Conservation (phyloP, 2,329 filamentous ascomycete genomes). For the Pseudogymnoascus sp. region DNA sequence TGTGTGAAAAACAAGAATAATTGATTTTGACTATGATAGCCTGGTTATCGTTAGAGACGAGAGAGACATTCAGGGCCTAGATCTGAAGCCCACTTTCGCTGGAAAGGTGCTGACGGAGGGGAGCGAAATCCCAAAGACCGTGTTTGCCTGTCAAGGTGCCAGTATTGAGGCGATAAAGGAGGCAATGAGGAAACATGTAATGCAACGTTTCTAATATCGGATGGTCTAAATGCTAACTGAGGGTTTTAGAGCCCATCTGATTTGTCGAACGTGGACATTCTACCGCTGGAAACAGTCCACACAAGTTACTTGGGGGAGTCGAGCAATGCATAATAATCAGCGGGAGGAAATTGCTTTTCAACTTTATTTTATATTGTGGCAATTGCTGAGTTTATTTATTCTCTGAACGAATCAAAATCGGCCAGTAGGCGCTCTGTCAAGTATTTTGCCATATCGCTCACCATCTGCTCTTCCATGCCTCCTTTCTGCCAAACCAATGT, state of each 20-base stretch:
- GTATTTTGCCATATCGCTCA: neutral
- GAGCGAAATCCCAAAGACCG: neutral
- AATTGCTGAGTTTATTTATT: neutral
- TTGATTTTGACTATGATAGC: neutral
- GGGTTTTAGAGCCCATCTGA: neutral
- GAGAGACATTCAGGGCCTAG: neutral
- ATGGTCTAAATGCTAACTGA: neutral
- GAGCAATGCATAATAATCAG: neutral
- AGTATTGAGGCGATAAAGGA: neutral
- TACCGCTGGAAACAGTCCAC: neutral
- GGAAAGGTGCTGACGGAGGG: neutral
- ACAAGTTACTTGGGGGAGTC: neutral
- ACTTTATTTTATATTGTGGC: neutral
- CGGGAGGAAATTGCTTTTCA: neutral
- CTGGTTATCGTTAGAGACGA: neutral
- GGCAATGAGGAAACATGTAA: neutral
- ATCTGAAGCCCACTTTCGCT: neutral
- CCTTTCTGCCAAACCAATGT: conserved; percentile 21
- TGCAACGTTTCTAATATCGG: neutral
- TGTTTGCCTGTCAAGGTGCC: neutral
- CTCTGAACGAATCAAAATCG: neutral
- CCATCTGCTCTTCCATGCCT: conserved; percentile 15
- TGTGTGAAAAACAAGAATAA: neutral
- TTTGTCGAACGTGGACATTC: neutral
- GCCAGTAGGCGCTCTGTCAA: neutral